Base-by-base conservation (phyloP, 2,329 filamentous ascomycete genomes). In the Pestalotiopsis sp. region DNA sequence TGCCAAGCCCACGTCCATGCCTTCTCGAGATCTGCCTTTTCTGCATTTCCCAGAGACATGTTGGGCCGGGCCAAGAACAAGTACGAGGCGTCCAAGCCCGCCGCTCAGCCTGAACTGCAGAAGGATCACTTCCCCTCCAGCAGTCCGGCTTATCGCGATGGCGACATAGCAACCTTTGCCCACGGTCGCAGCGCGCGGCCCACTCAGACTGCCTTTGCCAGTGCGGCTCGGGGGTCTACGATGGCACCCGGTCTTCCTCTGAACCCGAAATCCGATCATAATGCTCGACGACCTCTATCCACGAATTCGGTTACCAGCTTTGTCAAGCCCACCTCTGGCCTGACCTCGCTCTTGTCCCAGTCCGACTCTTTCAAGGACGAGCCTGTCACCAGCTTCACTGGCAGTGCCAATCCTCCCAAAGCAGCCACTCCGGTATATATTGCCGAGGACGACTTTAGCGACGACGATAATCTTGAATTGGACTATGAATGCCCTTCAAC, bases 361-460 rank as follows among this genome's bases (percentile, higher is more conserved):
- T 80, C 83, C 12, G 81, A 84, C 62, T 85, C 87, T 0, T 90
- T 90, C 73, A 75, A 79, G 69, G 81, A 86, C 36, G 75, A 77
- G 41, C 75, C 77, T 31, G 77, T 52, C 71, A 78, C 4, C 76
- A 84, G 69, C 78, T 83, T 65, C 74, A 79, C 78, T 1, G 75
- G 78, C 57, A 70, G 73, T 13, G 73, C 72, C 45, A 67, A 69
- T 11, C 68, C 75, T 31, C 63, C 73, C 70, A 80, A 78, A 65
- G 62, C 72, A 11, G 67, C 71, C 4, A 63, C 72, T n/a, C 70
- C 76, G 5, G 87, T 92, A 11, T 88, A 87, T 70, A 92, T 94
- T 71, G 88, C 90, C 69, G 92, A 94, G 71, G 91, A 95, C 73
- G 95, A 97, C 76, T 96, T 97, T 73, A 93, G 94, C 74, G 93